Evolutionary conservation across 2,329 filamentous ascomycete species (phyloP).

Genomic region (Diaporthe vexans): DNA sequence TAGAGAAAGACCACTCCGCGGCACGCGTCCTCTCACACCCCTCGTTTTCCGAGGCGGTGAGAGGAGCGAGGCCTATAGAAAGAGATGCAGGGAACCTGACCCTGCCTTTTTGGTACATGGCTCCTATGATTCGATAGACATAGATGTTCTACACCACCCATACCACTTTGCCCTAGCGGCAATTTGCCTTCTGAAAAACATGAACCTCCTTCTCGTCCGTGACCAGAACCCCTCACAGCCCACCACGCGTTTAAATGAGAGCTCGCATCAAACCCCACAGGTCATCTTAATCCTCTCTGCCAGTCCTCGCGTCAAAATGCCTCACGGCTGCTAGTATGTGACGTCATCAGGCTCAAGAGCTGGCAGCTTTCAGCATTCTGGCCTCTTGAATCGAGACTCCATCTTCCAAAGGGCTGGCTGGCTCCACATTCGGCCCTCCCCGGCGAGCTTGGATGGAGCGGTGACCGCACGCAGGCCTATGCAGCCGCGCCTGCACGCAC

Average conservation of each 20-base stretch:
- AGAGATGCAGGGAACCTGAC: constrained; percentile 30
- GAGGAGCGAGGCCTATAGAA: constrained; percentile 24
- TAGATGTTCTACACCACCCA: constrained; percentile 37
- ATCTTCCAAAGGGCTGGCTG: background rate
- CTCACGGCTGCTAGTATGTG: constrained; percentile 8
- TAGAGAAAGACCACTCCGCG: constrained; percentile 20
- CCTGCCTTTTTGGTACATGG: constrained; percentile 33
- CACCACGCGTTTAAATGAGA: constrained; percentile 5
- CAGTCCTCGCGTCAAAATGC: constrained; percentile 24
- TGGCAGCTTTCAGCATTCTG: constrained; percentile 5
- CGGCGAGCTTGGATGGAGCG: constrained; percentile 12
- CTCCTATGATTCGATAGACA: constrained; percentile 38
- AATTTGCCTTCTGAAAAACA: background rate
- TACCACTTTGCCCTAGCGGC: constrained; percentile 35
- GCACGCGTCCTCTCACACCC: constrained; percentile 3
- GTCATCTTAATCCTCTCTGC: constrained; percentile 19
- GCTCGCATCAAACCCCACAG: constrained; percentile 2
- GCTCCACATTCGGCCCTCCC: constrained; percentile 19
- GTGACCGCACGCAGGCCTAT: constrained; percentile 18
- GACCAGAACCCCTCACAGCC: constrained; percentile 1
- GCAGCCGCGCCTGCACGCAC: constrained; percentile 2
- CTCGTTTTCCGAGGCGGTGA: constrained; percentile 8
- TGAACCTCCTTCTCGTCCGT: background rate
- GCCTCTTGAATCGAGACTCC: constrained; percentile 19
- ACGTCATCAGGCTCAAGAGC: constrained; percentile 23